A percentile compares a stretch with the other conserved stretches of the same genome.
Evolutionary conservation across 352 stramenopile species (phyloP).

Genomic region (Phytophthora citricola): DNA sequence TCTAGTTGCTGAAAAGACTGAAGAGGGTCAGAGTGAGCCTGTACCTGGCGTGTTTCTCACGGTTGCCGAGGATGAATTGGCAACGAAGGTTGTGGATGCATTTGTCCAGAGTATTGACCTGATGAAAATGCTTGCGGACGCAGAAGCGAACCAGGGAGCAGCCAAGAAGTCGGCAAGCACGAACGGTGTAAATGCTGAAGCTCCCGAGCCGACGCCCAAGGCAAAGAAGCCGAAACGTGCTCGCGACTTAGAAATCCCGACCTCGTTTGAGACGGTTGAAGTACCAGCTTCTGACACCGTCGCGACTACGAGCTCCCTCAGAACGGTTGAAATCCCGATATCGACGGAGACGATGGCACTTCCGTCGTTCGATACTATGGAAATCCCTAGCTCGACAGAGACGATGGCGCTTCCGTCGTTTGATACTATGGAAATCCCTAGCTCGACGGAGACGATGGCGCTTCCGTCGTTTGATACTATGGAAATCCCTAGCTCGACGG

Average conservation of each 20-base stretch:
- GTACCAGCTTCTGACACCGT: slow-evolving; percentile 19
- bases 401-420: slow-evolving; percentile 14
- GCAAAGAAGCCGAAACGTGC: slow-evolving; percentile 32
- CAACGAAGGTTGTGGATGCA: slow-evolving; percentile 47
- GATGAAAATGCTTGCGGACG: slow-evolving; percentile 44
- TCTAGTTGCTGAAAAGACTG: slow-evolving; percentile 25
- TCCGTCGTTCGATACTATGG: slow-evolving; percentile 4
- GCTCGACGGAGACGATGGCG: slow-evolving; percentile 10
- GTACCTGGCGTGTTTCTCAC: slow-evolving; percentile 40
- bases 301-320: slow-evolving; percentile 8
- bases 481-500: slow-evolving; percentile 1
- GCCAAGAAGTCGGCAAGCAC: slow-evolving; percentile 7
- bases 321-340: slow-evolving; percentile 13
- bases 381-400: slow-evolving; percentile 14
- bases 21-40: slow-evolving; percentile 20
- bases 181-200: neutral
- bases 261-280: slow-evolving; percentile 33
- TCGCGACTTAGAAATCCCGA: slow-evolving; percentile 40
- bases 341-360: slow-evolving; percentile 23
- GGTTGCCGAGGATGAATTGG: slow-evolving; percentile 28
- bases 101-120: slow-evolving; percentile 49
- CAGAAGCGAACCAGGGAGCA: slow-evolving; percentile 25
- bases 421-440: slow-evolving; percentile 11
- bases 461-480: neutral
- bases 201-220: slow-evolving; percentile 18